Conservation (phyloP, 139 green algal species). For the Closterium sp. region DNA sequence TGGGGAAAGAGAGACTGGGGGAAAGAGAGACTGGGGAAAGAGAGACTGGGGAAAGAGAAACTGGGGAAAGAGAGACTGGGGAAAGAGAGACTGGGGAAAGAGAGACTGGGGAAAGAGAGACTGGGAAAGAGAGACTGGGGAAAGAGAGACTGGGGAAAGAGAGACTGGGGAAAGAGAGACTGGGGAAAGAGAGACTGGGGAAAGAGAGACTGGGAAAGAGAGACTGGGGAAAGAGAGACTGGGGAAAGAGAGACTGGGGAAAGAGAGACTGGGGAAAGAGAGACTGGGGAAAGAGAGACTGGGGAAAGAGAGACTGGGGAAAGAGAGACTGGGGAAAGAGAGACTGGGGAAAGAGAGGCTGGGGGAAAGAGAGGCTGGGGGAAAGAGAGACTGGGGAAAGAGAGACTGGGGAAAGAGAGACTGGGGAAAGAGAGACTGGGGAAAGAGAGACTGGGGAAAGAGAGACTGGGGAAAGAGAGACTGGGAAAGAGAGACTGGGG, state of each 20-base stretch:
- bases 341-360: neutral
- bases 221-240: neutral
- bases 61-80: neutral
- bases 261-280: neutral
- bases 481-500: neutral
- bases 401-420: no score
- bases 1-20: neutral
- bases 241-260: neutral
- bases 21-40: no score
- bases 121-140: neutral
- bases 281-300: neutral
- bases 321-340: neutral
- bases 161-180: neutral
- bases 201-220: neutral
- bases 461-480: neutral
- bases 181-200: neutral
- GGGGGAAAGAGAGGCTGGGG: no score
- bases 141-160: neutral
- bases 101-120: no score
- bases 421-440: neutral
- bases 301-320: neutral
- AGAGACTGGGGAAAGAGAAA: no score
- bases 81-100: no score
- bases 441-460: neutral
- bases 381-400: neutral